Base-by-base conservation (phyloP, 805 yeast genomes). In the Danielia oregonensis region DNA sequence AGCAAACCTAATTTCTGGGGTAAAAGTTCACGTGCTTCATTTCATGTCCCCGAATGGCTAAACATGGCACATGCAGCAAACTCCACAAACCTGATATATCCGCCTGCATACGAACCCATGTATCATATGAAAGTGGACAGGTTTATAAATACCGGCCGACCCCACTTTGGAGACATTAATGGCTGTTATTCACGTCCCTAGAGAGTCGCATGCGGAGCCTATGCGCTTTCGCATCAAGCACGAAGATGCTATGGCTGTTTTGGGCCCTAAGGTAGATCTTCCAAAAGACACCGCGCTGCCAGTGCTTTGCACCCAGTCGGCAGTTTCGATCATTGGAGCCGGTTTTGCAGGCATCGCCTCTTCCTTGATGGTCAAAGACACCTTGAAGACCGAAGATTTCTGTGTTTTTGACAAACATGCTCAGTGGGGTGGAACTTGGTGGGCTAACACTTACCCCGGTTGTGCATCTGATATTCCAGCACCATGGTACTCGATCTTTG, bases 401-500 rank as follows among this genome's bases (percentile, higher is more conserved):
- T 54, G 44, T 5, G 49, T 66, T 10, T 62, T 66, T 33, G 72
- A 66, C 36, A 63, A 61, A 37, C 69, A 64, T 39, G 52, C 50
- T 30, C 46, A 59, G 28, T 61, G 62, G 43, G 70, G 72, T 12
- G 70, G 72, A 10, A 65, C 70, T 15, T 66, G 72, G 72, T 65
- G 59, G 47, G 70, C 70, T 13, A 66, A 66, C 42, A 61, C 70
- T 4, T 66, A 65, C 38, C 72, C 72, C 2, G 70, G 70, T 1
- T 62, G 70, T 44, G 70, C 70, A n/a, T 55, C 61, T 15, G 72
- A 66, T 47, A 62, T 66, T 30, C 71, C 71, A 6, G 70, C 70
- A 2, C 35, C 61, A 17, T 66, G 68, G 68, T 65, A 65, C 40
- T 59, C 65, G 11, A 52, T 54, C 29, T 59, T 50, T 24, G 46